Base-by-base conservation (phyloP, 805 yeast genomes). In the Schwanniomyces vanrijiae region DNA sequence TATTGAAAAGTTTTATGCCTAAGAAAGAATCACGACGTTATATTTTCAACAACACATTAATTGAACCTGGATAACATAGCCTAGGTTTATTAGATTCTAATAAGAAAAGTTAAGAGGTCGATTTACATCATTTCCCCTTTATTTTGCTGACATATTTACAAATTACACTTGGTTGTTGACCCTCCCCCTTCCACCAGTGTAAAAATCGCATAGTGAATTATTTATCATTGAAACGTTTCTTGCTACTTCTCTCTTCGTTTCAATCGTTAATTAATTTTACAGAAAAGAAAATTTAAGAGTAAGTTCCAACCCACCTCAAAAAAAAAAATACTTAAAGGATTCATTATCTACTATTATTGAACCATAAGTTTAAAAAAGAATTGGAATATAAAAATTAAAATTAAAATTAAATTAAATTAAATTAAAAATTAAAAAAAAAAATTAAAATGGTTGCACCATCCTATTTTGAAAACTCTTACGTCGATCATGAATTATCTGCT, bases 401-500 rank as follows among this genome's bases (percentile, higher is more conserved):
- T 47, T 29, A 28, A 43, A 25, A 31, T 25, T 33, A 33, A 29
- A 48, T 26, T 18, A 29, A 25, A 42, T 14, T 39, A 4, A 28
- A 13, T 9, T 24, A 24, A 33, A 48, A 48, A 40, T 42, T 37
- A 20, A 34, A 45, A 44, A 25, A 10, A 31, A 37, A 40, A 28
- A 6, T 28, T n/a, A 28, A 9, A 18, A 71, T 73, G 77, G 77
- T 70, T 52, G 74, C 76, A 40, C 75, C 77, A 33, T 71, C 74
- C 39, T 68, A 65, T 59, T 37, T 49, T 44, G 69, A 71, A 47
- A 78, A 75, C 56, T 62, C 77, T 18, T 83, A 76, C 61, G 82
- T 90, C 57, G 91, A 91, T 66, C 92, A 86, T 65, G 88, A 85
- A 50, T 73, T 88, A 42, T 85, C 96, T 7, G 84, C 83, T 39